phyloP scores from a whole-genome alignment of 805 yeast genomes.

The Lipomyces japonicus region DNA sequence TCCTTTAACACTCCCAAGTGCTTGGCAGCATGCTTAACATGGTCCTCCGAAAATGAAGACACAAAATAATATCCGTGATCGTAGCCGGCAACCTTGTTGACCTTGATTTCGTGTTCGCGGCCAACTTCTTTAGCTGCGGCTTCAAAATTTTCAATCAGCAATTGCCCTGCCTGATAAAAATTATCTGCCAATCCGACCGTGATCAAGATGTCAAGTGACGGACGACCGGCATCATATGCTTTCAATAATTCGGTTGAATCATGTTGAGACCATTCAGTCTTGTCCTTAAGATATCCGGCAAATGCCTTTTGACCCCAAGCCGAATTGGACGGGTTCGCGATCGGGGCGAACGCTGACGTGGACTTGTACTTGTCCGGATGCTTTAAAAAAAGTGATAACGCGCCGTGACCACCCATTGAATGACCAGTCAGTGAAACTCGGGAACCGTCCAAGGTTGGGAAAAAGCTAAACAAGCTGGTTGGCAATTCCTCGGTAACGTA shows the following conservation, averaged over 20 bases:
- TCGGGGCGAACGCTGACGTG: conserved; percentile 88
- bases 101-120: conserved; percentile 55
- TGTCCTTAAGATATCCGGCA: conserved; percentile 64
- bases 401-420: conserved; percentile 98
- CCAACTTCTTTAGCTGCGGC: conserved; percentile 58
- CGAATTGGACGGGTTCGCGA: conserved; percentile 68
- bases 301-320: conserved; percentile 92
- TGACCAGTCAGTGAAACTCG: conserved; percentile 85
- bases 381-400: conserved; percentile 63
- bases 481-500: conserved; percentile 76
- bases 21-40: conserved; percentile 83
- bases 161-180: conserved; percentile 60
- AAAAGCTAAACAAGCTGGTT: conserved; percentile 44
- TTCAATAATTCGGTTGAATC: conserved; percentile 81
- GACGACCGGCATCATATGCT: conserved; percentile 51
- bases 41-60: conserved; percentile 72
- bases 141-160: conserved; percentile 70
- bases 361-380: conserved; percentile 72
- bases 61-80: conserved; percentile 91
- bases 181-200: conserved; percentile 79
- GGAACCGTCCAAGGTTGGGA: conserved; percentile 48
- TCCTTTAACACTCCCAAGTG: conserved; percentile 37
- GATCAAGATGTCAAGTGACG: conserved; percentile 60
- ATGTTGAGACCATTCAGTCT: conserved; percentile 64
- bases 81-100: conserved; percentile 69